Evolutionary conservation across 1,284 basidiomycete genomes (phyloP).

Genomic region (Puccinia horiana): DNA sequence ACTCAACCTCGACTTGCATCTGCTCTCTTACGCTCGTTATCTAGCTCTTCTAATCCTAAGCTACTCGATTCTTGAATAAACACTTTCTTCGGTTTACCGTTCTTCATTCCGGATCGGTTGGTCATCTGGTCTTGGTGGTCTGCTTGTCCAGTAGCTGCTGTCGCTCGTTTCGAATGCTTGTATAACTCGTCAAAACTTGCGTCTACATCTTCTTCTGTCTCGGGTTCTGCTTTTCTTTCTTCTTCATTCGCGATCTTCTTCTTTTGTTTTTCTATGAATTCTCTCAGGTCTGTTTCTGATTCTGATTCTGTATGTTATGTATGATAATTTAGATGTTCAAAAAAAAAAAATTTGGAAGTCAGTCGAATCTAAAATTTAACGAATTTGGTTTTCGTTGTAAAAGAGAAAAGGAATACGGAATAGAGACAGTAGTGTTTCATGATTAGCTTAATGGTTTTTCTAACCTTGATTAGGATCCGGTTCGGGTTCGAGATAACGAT

Average conservation of each 20-base stretch:
- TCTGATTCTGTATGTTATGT: constrained; percentile 27
- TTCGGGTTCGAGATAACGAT: constrained; percentile 48
- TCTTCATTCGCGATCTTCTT: background rate
- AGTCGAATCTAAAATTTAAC: background rate
- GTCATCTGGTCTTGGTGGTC: background rate
- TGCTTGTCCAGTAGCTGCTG: background rate
- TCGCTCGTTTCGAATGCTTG: background rate
- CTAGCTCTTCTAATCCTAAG: constrained; percentile 29
- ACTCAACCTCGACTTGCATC: constrained; percentile 31
- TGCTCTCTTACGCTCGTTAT: constrained; percentile 41
- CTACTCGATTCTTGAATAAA: background rate
- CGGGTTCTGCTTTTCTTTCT: background rate
- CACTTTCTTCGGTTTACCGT: constrained; percentile 5
- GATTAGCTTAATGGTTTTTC: too few relatives aligned
- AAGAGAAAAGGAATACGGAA: too few relatives aligned
- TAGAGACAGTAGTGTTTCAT: too few relatives aligned
- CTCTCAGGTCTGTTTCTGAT: constrained; percentile 38
- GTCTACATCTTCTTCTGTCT: constrained; percentile 36
- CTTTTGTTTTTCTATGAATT: constrained; percentile 41
- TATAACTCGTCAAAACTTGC: constrained; percentile 35
- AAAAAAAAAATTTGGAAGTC: background rate
- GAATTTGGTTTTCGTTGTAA: background rate
- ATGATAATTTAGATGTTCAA: background rate
- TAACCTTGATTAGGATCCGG: constrained; percentile 40
- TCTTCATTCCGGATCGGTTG: background rate